A percentile compares a stretch with the other conserved stretches of the same genome.
Conservation (phyloP, 23 red algal genomes). For the Cyanidioschyzon merolae region DNA sequence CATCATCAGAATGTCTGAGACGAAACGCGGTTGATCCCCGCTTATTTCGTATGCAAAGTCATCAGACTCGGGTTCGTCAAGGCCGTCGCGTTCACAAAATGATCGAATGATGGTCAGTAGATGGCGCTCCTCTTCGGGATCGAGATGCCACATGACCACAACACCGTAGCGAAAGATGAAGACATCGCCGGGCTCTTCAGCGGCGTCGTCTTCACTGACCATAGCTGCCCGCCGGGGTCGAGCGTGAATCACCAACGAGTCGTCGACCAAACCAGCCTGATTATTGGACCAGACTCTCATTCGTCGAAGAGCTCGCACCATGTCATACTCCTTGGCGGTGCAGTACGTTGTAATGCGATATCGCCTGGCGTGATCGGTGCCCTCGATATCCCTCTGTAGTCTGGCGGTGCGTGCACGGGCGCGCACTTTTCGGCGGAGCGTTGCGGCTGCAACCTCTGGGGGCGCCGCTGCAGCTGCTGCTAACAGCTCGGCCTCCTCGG, state of each 20-base stretch:
- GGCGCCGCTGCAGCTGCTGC: not conserved
- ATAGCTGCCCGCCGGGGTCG: not conserved
- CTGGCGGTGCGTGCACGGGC: conserved; percentile 9
- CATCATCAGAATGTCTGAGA: not conserved
- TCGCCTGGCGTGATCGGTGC: not conserved
- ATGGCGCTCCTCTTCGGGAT: conserved; percentile 1
- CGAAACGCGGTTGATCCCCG: not conserved
- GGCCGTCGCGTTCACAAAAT: conserved; percentile 22
- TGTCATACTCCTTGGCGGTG: conserved; percentile 19
- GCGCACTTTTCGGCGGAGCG: not conserved
- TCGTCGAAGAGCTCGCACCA: not conserved
- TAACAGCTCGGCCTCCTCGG: not conserved
- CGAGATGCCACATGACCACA: conserved; percentile 35
- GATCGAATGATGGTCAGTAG: conserved; percentile 17
- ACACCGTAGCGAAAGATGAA: conserved; percentile 48
- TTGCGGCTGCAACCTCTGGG: not conserved
- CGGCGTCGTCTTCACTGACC: not conserved
- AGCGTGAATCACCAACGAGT: conserved; percentile 18
- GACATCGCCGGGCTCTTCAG: conserved; percentile 18
- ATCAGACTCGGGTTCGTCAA: conserved; percentile 13
- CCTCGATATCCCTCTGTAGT: not conserved
- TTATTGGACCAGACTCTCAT: conserved; percentile 1
- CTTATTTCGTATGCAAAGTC: conserved; percentile 11
- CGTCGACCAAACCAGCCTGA: conserved; percentile 1
- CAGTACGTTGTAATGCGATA: conserved; percentile 14